phyloP scores from a whole-genome alignment of 1,284 basidiomycete genomes.

The Rhodotorula sp. region DNA sequence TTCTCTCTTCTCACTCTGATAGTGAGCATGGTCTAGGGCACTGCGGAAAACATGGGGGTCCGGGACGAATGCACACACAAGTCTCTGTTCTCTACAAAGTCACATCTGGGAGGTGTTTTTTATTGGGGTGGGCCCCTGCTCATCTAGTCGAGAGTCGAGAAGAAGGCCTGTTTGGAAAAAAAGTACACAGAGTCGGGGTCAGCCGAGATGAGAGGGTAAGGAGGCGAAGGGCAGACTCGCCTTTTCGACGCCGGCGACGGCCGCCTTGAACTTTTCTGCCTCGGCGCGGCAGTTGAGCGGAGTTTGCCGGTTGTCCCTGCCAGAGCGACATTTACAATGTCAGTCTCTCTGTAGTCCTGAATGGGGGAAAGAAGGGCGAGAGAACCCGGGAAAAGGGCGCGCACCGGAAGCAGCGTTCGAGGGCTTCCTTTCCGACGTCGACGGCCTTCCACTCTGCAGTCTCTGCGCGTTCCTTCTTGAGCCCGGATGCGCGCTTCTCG shows the following conservation, averaged over 20 bases:
- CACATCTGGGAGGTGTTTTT: no score
- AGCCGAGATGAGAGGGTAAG: background rate
- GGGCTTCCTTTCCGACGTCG: slow-evolving; percentile 18
- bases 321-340: background rate
- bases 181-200: background rate
- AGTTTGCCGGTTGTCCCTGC: slow-evolving; percentile 32
- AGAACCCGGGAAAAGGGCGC: background rate
- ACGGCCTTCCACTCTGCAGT: slow-evolving; percentile 29
- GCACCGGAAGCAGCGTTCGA: slow-evolving; percentile 35
- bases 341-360: background rate
- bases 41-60: no score
- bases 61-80: no score
- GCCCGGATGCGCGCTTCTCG: slow-evolving; percentile 18
- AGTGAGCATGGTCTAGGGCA: no score
- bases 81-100: no score
- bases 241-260: slow-evolving; percentile 37
- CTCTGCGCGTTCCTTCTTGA: slow-evolving; percentile 18
- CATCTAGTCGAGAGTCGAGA: background rate
- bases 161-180: background rate
- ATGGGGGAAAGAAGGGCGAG: no score
- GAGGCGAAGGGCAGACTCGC: slow-evolving; percentile 3
- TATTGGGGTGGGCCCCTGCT: background rate
- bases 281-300: slow-evolving; percentile 36
- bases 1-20: no score
- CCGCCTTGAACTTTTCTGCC: slow-evolving; percentile 38